Conservation (phyloP, 257 asterid genomes). For the Craterostigma plantagineum region DNA sequence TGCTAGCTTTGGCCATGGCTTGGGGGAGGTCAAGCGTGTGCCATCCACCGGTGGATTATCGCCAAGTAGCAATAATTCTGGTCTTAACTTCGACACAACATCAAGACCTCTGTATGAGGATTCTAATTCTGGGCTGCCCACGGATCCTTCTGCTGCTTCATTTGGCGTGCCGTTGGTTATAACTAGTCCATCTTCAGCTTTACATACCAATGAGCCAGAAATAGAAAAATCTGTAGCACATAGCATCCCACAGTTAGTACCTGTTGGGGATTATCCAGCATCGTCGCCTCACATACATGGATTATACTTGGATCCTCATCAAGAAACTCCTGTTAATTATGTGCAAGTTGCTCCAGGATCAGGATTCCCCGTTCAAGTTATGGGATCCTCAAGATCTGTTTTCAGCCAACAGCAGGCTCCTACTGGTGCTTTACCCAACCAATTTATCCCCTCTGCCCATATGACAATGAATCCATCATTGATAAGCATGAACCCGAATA, state of each 20-base stretch:
- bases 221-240: slow-evolving; percentile 29
- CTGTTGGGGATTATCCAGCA: slow-evolving; percentile 25
- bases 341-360: slow-evolving; percentile 43
- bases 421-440: slow-evolving; percentile 38
- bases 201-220: slow-evolving; percentile 32
- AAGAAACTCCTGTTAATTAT: slow-evolving; percentile 32
- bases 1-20: slow-evolving; percentile 27
- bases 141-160: slow-evolving; percentile 30
- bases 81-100: slow-evolving; percentile 16
- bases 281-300: slow-evolving; percentile 36
- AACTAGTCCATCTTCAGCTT: slow-evolving; percentile 17
- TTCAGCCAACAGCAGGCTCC: slow-evolving; percentile 32
- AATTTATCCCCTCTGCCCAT: slow-evolving; percentile 37
- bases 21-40: slow-evolving; percentile 30
- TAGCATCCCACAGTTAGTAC: slow-evolving; percentile 23
- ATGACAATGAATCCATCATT: slow-evolving; percentile 54
- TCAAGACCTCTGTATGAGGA: slow-evolving; percentile 23
- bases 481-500: slow-evolving; percentile 33
- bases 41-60: slow-evolving; percentile 31
- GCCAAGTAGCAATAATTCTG: slow-evolving; percentile 21
- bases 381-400: slow-evolving; percentile 41
- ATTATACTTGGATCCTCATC: slow-evolving; percentile 37
- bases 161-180: slow-evolving; percentile 23
- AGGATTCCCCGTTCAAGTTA: slow-evolving; percentile 48
- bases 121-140: slow-evolving; percentile 15